Conservation (phyloP, 352 stramenopile species). For the Globisporangium spinosum region DNA sequence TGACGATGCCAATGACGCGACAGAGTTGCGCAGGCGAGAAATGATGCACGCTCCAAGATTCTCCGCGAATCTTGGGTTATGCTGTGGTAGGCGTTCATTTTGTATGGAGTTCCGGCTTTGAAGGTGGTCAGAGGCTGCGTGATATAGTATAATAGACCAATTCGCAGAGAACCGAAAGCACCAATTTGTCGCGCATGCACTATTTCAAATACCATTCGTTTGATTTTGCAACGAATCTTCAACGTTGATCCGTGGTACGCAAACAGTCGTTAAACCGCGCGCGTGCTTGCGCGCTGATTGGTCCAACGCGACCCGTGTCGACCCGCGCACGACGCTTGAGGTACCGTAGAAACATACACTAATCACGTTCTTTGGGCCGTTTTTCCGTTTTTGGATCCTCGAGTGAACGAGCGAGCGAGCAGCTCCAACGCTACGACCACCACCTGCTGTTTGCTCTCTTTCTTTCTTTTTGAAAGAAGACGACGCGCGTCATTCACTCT, state of each 20-base stretch:
- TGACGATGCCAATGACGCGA: too few species aligned
- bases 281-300: background rate
- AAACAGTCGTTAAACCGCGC: too few species aligned
- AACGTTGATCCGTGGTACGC: too few species aligned
- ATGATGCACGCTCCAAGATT: too few species aligned
- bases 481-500: constrained; percentile 7
- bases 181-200: background rate
- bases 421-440: background rate
- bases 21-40: too few species aligned
- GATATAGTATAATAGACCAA: too few species aligned
- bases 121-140: too few species aligned
- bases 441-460: background rate
- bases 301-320: background rate
- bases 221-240: background rate
- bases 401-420: background rate
- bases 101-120: too few species aligned
- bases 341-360: background rate
- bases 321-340: background rate
- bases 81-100: too few species aligned
- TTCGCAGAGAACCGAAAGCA: background rate
- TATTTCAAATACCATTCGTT: background rate
- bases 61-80: too few species aligned
- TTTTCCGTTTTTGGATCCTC: constrained; percentile 4
- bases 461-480: background rate
- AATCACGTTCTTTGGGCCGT: constrained; percentile 1